Evolutionary conservation across 495 filamentous ascomycete genomes (phyloP).

Genomic region (Neurospora africana): DNA sequence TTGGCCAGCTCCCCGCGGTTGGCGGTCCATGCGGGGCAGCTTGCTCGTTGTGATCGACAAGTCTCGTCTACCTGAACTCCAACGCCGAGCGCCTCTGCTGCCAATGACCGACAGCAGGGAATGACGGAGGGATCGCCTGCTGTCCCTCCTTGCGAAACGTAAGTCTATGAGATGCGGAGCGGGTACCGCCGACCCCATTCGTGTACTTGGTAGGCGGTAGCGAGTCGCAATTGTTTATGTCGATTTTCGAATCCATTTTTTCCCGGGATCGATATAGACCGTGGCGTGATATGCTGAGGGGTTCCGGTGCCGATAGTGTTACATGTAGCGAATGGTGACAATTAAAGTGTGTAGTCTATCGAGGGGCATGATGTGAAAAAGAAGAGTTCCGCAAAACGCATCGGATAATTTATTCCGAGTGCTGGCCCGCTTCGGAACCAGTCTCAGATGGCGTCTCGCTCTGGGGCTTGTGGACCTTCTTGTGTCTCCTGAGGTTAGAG

Average conservation of each 20-base stretch:
- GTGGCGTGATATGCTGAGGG: not conserved
- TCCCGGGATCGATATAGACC: not conserved
- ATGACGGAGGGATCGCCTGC: not conserved
- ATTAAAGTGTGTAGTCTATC: conserved; percentile 23
- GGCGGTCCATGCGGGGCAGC: not conserved
- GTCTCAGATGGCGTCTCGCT: conserved; percentile 53
- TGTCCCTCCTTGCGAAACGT: not conserved
- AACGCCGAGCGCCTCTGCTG: not conserved
- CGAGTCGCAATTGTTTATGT: not conserved
- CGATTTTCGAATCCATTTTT: not conserved
- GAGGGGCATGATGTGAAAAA: conserved; percentile 7
- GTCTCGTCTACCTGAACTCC: not conserved
- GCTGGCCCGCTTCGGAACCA: conserved; percentile 36
- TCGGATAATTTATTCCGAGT: conserved; percentile 26
- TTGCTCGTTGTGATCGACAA: not conserved
- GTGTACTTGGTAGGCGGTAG: conserved; percentile 2
- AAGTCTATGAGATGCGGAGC: not conserved
- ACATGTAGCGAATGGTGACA: conserved; percentile 12
- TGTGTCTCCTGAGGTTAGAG: conserved; percentile 88
- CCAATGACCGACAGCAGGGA: not conserved
- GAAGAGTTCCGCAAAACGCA: not conserved
- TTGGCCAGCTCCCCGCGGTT: not conserved
- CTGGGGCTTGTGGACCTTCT: conserved; percentile 76
- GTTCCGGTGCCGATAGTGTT: conserved; percentile 2
- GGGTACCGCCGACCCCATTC: not conserved